Evolutionary conservation across 305 asterid species (phyloP).

Genomic region (Fraxinus nigra): DNA sequence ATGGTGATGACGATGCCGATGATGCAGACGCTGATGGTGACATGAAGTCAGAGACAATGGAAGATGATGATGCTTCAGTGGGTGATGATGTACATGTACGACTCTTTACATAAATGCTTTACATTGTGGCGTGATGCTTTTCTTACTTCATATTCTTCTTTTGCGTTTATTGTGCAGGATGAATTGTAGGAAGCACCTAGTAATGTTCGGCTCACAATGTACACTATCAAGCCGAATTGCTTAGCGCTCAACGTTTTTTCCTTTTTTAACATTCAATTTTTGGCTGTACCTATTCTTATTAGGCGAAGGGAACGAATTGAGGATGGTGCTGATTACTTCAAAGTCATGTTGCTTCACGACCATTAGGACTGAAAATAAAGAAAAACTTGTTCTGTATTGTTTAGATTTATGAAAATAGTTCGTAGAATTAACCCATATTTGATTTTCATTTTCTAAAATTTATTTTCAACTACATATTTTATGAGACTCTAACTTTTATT

Average conservation of each 20-base stretch:
- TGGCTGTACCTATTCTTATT: constrained; percentile 30
- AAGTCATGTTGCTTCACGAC: constrained; percentile 19
- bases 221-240: neutral
- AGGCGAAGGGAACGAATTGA: constrained; percentile 30
- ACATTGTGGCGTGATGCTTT: neutral
- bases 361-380: neutral
- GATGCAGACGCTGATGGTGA: constrained; percentile 16
- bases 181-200: constrained; percentile 31
- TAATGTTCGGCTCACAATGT: neutral
- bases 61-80: constrained; percentile 27
- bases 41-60: constrained; percentile 20
- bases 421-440: neutral
- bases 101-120: neutral
- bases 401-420: neutral
- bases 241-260: constrained; percentile 1
- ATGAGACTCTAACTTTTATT: no score
- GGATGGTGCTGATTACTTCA: constrained; percentile 21
- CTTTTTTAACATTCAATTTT: neutral
- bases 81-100: constrained; percentile 40
- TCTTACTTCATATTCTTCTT: neutral
- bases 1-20: constrained; percentile 30
- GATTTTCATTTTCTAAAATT: no score
- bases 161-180: constrained; percentile 32
- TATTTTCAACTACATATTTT: no score
- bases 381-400: neutral